phyloP scores from a whole-genome alignment of 768 basidiomycete genomes.

The Suillus weaverae region DNA sequence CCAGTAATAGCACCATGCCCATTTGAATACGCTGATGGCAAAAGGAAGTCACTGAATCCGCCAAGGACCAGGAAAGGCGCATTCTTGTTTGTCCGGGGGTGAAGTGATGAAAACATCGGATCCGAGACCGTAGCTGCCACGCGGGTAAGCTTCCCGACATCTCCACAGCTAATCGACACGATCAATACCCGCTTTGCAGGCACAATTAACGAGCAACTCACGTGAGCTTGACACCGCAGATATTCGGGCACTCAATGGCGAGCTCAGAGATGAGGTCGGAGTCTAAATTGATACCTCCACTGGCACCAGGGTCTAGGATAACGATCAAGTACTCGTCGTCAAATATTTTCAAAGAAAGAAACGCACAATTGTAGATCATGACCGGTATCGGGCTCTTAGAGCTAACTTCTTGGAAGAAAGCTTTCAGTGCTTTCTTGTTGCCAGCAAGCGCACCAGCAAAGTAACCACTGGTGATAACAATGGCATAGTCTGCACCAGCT shows the following conservation, averaged over 20 bases:
- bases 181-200: slow-evolving; percentile 9
- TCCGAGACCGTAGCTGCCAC: slow-evolving; percentile 69
- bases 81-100: slow-evolving; percentile 67
- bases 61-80: slow-evolving; percentile 84
- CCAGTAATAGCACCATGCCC: slow-evolving; percentile 91
- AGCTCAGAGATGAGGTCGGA: slow-evolving; percentile 85
- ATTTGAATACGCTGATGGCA: slow-evolving; percentile 68
- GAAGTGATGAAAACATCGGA: slow-evolving; percentile 49
- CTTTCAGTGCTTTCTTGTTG: slow-evolving; percentile 69
- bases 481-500: slow-evolving; percentile 84
- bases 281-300: slow-evolving; percentile 88
- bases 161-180: slow-evolving; percentile 64
- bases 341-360: slow-evolving; percentile 9
- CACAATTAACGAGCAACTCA: slow-evolving; percentile 37
- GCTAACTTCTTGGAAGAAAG: slow-evolving; percentile 75
- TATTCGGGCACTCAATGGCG: slow-evolving; percentile 72
- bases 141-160: slow-evolving; percentile 88
- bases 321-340: background rate
- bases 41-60: slow-evolving; percentile 82
- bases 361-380: slow-evolving; percentile 83
- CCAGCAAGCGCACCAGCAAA: slow-evolving; percentile 73
- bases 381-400: slow-evolving; percentile 84
- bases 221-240: slow-evolving; percentile 89
- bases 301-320: slow-evolving; percentile 75
- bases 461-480: slow-evolving; percentile 86